Conservation (phyloP, 331 rosid species). For the Erythrophleum ivorense region DNA sequence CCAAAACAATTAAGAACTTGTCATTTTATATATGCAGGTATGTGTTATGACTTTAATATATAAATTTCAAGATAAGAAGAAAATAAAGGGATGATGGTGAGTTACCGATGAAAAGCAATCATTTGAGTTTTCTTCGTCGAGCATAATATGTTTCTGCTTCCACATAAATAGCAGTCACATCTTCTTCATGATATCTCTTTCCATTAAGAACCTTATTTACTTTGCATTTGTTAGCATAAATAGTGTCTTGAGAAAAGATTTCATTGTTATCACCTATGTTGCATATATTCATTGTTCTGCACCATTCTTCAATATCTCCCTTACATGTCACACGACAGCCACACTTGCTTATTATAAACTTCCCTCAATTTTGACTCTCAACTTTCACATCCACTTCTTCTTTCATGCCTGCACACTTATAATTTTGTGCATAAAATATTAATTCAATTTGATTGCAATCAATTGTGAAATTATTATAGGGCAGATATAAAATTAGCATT, state of each 20-base stretch:
- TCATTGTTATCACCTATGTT: neutral
- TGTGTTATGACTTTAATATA: too few species aligned
- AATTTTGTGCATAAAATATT: neutral
- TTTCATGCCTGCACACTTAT: neutral
- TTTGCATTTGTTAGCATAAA: too few species aligned
- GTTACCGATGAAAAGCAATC: neutral
- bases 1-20: too few species aligned
- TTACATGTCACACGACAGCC: neutral
- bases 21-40: too few species aligned
- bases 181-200: neutral
- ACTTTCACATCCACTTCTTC: neutral
- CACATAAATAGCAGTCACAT: neutral
- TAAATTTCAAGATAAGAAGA: neutral
- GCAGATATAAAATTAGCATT: neutral
- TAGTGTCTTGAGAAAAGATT: too few species aligned
- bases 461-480: neutral
- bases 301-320: neutral
- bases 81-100: neutral
- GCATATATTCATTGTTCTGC: neutral
- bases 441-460: neutral
- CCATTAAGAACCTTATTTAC: too few species aligned
- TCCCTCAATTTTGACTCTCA: neutral
- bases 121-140: neutral
- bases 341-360: neutral
- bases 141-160: neutral